Conservation (phyloP, 2,329 filamentous ascomycete genomes). For the Colletotrichum brevisporum region DNA sequence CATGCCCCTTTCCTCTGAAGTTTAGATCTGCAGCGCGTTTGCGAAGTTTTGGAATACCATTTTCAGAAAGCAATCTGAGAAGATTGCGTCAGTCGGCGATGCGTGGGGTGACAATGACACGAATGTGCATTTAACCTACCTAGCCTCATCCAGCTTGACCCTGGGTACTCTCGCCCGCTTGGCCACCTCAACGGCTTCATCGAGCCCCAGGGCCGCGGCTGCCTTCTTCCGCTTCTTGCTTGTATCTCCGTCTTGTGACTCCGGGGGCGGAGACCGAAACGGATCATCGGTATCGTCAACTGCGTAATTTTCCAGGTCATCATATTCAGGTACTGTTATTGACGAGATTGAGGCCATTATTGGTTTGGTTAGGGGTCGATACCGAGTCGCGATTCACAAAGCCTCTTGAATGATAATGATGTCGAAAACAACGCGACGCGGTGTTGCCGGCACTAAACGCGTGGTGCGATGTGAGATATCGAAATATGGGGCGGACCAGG, state of each 20-base stretch:
- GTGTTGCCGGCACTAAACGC: no score
- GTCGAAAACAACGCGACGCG: no score
- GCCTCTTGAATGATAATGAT: no score
- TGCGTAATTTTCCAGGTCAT: constrained; percentile 84
- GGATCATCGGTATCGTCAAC: constrained; percentile 66
- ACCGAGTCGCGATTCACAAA: no score
- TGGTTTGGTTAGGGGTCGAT: background rate
- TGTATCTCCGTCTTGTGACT: constrained; percentile 48
- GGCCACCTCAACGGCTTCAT: constrained; percentile 86
- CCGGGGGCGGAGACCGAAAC: constrained; percentile 62
- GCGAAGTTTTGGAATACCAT: constrained; percentile 87
- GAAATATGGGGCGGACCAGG: no score
- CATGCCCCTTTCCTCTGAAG: constrained; percentile 94
- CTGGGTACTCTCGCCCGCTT: constrained; percentile 80
- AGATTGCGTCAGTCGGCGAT: constrained; percentile 32
- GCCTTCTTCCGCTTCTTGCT: constrained; percentile 62
- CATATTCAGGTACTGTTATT: constrained; percentile 61
- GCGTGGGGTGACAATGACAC: background rate
- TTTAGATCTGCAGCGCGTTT: constrained; percentile 79
- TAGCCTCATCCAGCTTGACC: constrained; percentile 88
- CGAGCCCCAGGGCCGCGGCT: constrained; percentile 77
- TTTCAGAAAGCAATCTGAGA: constrained; percentile 82
- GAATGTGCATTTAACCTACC: constrained; percentile 61
- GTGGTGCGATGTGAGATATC: no score
- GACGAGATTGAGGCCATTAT: constrained; percentile 15